These are phyloP conservation scores for Ambrosiella beaveri DNA, from an alignment of 2,329 filamentous ascomycete species.

Conservation along the genomic window DNA sequence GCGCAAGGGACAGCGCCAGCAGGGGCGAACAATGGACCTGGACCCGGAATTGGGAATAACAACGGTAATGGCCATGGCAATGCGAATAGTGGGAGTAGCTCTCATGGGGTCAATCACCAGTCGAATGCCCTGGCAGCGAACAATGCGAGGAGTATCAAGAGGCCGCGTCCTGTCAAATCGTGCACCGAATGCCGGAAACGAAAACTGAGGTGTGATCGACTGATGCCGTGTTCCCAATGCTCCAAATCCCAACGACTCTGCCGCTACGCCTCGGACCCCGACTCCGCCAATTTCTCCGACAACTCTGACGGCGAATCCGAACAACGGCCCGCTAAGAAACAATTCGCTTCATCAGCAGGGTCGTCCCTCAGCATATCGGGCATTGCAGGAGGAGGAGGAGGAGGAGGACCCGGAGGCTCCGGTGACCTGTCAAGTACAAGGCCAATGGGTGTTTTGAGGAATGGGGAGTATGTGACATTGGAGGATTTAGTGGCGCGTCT, in stretches of 20 bases:
- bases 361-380: no score
- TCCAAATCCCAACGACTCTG: constrained; percentile 37
- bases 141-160: constrained; percentile 28
- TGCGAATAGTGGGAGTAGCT: not conserved
- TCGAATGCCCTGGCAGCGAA: not conserved
- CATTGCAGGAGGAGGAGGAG: no score
- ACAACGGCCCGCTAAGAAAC: constrained; percentile 17
- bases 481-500: constrained; percentile 33
- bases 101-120: not conserved
- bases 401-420: not conserved
- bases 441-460: constrained; percentile 13
- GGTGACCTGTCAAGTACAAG: not conserved
- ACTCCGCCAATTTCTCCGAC: constrained; percentile 32
- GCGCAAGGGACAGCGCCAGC: no score
- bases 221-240: constrained; percentile 40
- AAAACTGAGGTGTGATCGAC: constrained; percentile 38
- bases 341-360: not conserved
- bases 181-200: constrained; percentile 40
- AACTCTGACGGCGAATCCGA: constrained; percentile 27
- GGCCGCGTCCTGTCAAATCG: constrained; percentile 37
- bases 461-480: constrained; percentile 20
- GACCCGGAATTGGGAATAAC: no score
- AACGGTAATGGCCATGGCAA: not conserved
- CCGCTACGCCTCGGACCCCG: constrained; percentile 32
- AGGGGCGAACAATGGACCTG: no score